These are phyloP conservation scores for Thinopyrum elongatum DNA, from an alignment of 176 grass and related monocot species.

Conservation along the genomic window DNA sequence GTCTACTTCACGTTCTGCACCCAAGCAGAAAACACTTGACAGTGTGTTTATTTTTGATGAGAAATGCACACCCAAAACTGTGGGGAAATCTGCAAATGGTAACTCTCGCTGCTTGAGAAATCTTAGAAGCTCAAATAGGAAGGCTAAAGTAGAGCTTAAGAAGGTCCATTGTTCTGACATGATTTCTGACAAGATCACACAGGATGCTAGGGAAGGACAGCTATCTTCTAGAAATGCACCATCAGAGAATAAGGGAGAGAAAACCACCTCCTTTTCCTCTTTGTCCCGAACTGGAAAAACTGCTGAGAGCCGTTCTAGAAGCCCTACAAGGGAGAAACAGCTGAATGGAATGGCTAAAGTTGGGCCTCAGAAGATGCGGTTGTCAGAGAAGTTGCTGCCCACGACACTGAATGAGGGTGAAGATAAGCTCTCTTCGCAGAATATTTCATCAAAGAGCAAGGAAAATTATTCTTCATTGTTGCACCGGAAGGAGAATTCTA, in stretches of 20 bases:
- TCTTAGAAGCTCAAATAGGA: conserved; percentile 48
- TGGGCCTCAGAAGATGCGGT: conserved; percentile 32
- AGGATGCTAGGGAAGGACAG: conserved; percentile 35
- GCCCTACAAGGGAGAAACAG: conserved; percentile 36
- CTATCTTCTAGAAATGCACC: conserved; percentile 31
- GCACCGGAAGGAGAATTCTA: conserved; percentile 2
- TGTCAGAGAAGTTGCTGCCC: conserved; percentile 15
- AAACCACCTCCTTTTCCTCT: conserved; percentile 53
- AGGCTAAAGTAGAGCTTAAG: conserved; percentile 50
- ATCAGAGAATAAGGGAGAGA: conserved; percentile 40
- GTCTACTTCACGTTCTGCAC: conserved; percentile 48
- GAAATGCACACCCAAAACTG: conserved; percentile 39
- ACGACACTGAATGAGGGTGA: too few species aligned
- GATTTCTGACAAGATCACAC: conserved; percentile 45
- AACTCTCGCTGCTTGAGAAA: conserved; percentile 42
- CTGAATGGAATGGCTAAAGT: conserved; percentile 32
- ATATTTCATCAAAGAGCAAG: conserved; percentile 41
- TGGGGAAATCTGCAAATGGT: conserved; percentile 37
- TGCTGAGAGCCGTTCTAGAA: conserved; percentile 39
- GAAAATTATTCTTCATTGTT: conserved; percentile 18
- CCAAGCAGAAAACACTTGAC: conserved; percentile 45
- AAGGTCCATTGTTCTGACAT: conserved; percentile 48
- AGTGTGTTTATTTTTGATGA: conserved; percentile 57
- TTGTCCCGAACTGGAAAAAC: conserved; percentile 31
- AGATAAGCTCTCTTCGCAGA: conserved; percentile 39